Conservation (phyloP, 2,329 filamentous ascomycete species). For the Botrytis aclada region DNA sequence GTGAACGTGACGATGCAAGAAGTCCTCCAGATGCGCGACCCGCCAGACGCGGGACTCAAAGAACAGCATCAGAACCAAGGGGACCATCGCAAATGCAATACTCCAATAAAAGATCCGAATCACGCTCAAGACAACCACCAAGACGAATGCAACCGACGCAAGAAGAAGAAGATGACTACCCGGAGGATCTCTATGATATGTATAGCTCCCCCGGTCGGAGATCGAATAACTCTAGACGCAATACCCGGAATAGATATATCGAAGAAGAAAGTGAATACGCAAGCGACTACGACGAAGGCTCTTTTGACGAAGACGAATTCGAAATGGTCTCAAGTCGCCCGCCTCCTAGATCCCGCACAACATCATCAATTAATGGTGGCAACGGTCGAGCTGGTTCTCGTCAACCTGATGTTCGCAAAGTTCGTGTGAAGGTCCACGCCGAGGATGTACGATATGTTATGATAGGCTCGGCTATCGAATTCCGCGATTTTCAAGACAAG, state of each 20-base stretch:
- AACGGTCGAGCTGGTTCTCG: slow-evolving; percentile 53
- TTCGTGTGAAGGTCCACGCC: slow-evolving; percentile 87
- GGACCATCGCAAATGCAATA: slow-evolving; percentile 40
- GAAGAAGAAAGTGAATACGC: slow-evolving; percentile 77
- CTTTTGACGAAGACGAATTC: slow-evolving; percentile 73
- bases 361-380: slow-evolving; percentile 27
- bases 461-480: slow-evolving; percentile 69
- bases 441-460: slow-evolving; percentile 93
- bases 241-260: slow-evolving; percentile 57
- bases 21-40: slow-evolving; percentile 38
- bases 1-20: slow-evolving; percentile 28
- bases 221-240: slow-evolving; percentile 42
- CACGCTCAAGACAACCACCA: slow-evolving; percentile 25
- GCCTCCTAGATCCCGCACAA: slow-evolving; percentile 40
- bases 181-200: slow-evolving; percentile 60
- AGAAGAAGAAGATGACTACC: slow-evolving; percentile 61
- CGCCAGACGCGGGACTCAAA: slow-evolving; percentile 42
- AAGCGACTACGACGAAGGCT: slow-evolving; percentile 68
- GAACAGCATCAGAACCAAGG: slow-evolving; percentile 51
- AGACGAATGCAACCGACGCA: slow-evolving; percentile 34
- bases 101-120: slow-evolving; percentile 35
- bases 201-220: slow-evolving; percentile 49
- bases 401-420: slow-evolving; percentile 67
- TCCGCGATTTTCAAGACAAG: slow-evolving; percentile 71
- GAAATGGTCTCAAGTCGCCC: slow-evolving; percentile 66